These are phyloP conservation scores for Exidia glandulosa DNA, from an alignment of 768 basidiomycete species.

Conservation along the genomic window DNA sequence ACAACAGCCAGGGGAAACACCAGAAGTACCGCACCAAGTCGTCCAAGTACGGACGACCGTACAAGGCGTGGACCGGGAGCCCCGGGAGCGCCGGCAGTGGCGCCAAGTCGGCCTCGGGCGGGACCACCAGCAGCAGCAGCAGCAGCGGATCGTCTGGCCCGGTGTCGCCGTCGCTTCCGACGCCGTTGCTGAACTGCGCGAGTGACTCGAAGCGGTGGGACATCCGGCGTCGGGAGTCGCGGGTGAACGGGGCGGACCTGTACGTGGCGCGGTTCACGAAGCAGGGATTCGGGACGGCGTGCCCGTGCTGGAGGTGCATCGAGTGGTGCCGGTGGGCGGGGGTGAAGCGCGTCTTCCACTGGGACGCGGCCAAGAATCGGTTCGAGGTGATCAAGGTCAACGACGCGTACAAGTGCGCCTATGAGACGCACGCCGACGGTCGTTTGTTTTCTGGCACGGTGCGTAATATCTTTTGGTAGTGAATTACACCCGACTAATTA, in stretches of 20 bases:
- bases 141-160: neutral
- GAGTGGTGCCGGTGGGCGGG: constrained; percentile 50
- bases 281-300: constrained; percentile 37
- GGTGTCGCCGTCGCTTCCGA: neutral
- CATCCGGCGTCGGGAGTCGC: constrained; percentile 27
- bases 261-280: constrained; percentile 43
- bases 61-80: neutral
- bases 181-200: neutral
- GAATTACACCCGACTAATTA: too few species aligned
- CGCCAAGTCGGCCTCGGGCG: too few species aligned
- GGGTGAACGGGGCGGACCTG: constrained; percentile 41
- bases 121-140: neutral
- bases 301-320: constrained; percentile 46
- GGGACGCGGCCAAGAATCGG: constrained; percentile 21
- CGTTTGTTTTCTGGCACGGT: constrained; percentile 34
- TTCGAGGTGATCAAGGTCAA: constrained; percentile 39
- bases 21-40: neutral
- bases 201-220: constrained; percentile 19
- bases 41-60: neutral
- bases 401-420: constrained; percentile 23
- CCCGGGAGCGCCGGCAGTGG: neutral
- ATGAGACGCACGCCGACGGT: constrained; percentile 36
- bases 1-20: neutral
- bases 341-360: constrained; percentile 45
- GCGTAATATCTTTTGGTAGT: constrained; percentile 12